Base-by-base conservation (phyloP, 768 basidiomycete species). In the Pleurotus citrinopileatus region DNA sequence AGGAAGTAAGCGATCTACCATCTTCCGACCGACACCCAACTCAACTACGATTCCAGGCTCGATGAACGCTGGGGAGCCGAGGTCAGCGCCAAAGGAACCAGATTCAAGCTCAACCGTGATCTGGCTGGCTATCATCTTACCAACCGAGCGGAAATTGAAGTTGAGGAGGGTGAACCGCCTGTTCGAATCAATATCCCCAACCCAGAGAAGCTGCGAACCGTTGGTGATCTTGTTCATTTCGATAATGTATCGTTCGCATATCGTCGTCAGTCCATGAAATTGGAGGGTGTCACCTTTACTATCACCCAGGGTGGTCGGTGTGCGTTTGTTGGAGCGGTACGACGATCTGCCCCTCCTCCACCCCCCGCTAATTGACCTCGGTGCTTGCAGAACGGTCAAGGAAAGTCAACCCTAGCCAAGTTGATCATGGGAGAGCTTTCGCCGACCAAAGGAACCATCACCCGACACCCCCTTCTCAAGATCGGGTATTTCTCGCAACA, bases 401-500 rank as follows among this genome's bases (percentile, higher is more conserved):
- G 82, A 29, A 86, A 84, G 62, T 77, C 79, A 6, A 84, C 84
- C 0, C 60, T 86, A 7, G 80, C 80, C 59, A 76, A 77, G 52
- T 56, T 77, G 20, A 64, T 77, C 36, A 69, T 74, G 13, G 74
- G 73, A 4, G 42, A 17, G 32, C 53, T 40, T 47, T 8, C 42
- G 42, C 34, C 53, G 15, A 27, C 20, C 23, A 53, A 44, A 12
- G 86, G 86, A 7, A 75, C 65, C 25, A 73, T 85, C 8, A 71
- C 67, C 26, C 72, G 73, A 26, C 86, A 87, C 64, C 77, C 83
- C 3, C 68, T 73, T 4, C 69, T 79, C 26, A 72, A 71, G 17
- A 77, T 87, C 32, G 82, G 81, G 1, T 83, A 83, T 66, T 88
- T 82, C 60, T 76, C 76, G 0, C 85, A 88, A 60, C 80, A 84